These are phyloP conservation scores for Camelina sativa DNA, from an alignment of 345 rosid species.

Conservation along the genomic window DNA sequence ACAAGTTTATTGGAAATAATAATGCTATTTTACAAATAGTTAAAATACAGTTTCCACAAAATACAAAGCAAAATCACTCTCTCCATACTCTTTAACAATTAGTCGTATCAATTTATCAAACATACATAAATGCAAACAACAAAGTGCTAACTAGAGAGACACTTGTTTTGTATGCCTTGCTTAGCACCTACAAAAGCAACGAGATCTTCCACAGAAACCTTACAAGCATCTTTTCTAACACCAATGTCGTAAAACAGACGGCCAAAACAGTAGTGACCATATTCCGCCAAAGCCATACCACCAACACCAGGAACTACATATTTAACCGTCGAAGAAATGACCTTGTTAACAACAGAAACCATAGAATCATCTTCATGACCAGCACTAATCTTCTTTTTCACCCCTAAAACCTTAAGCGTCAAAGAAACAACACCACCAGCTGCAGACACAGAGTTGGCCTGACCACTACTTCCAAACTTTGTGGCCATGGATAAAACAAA, in stretches of 20 bases:
- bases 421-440: slow-evolving; percentile 45
- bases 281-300: slow-evolving; percentile 58
- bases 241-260: slow-evolving; percentile 67
- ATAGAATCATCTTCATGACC: slow-evolving; percentile 35
- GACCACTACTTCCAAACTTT: slow-evolving; percentile 75
- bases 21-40: not conserved
- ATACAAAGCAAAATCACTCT: slow-evolving; percentile 12
- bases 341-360: slow-evolving; percentile 12
- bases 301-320: slow-evolving; percentile 60
- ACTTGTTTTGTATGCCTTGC: not conserved
- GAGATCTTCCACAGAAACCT: slow-evolving; percentile 42
- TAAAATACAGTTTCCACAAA: slow-evolving; percentile 7
- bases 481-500: slow-evolving; percentile 48
- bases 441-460: slow-evolving; percentile 58
- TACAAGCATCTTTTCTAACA: slow-evolving; percentile 60
- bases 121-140: not conserved
- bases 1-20: too few relatives aligned
- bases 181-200: slow-evolving; percentile 27
- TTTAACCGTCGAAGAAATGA: slow-evolving; percentile 54
- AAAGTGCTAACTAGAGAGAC: not conserved
- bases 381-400: slow-evolving; percentile 9
- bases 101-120: not conserved
- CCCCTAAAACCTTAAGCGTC: slow-evolving; percentile 24
- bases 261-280: slow-evolving; percentile 34
- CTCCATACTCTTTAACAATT: not conserved